These are phyloP conservation scores for Pleoardoris graminearum DNA, from an alignment of 2,329 filamentous ascomycete genomes.

Conservation along the genomic window DNA sequence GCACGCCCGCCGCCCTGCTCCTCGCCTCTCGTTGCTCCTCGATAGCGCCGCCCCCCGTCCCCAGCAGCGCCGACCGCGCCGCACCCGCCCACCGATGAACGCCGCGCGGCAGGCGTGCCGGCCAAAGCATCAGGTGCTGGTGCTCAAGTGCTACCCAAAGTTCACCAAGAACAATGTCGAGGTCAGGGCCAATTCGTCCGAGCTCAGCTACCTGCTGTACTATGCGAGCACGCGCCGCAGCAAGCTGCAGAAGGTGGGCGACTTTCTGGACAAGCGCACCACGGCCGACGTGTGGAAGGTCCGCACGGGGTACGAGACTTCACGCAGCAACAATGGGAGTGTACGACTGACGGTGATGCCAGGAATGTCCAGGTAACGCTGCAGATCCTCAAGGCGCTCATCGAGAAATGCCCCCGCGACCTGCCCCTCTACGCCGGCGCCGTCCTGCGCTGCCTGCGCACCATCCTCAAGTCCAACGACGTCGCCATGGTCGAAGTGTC, in stretches of 20 bases:
- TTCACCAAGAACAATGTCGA: conserved; percentile 85
- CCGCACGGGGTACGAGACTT: conserved; percentile 70
- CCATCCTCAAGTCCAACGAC: conserved; percentile 81
- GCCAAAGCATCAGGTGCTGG: conserved; percentile 94
- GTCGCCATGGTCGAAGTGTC: conserved; percentile 93
- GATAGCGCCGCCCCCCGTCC: not conserved
- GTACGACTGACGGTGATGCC: too few relatives aligned
- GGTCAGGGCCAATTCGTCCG: conserved; percentile 93
- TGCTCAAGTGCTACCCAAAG: conserved; percentile 94
- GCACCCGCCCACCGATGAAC: conserved; percentile 51
- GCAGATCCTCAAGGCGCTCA: conserved; percentile 85
- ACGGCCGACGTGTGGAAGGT: conserved; percentile 87
- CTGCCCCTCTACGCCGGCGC: conserved; percentile 85
- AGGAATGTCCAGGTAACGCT: conserved; percentile 95
- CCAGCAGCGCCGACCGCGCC: not conserved
- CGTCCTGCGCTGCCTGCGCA: conserved; percentile 81
- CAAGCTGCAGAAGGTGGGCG: conserved; percentile 95
- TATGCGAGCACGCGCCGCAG: conserved; percentile 92
- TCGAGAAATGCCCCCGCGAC: conserved; percentile 90
- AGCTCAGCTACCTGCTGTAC: conserved; percentile 95
- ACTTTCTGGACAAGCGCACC: conserved; percentile 92
- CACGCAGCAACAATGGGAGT: not conserved
- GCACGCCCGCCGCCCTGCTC: too few relatives aligned
- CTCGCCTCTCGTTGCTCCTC: conserved; percentile 3
- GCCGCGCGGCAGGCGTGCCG: conserved; percentile 66